Evolutionary conservation across 2,329 filamentous ascomycete genomes (phyloP), one percentile per base, ranked within the genome.

Genomic region (Emergomyces orientalis): DNA sequence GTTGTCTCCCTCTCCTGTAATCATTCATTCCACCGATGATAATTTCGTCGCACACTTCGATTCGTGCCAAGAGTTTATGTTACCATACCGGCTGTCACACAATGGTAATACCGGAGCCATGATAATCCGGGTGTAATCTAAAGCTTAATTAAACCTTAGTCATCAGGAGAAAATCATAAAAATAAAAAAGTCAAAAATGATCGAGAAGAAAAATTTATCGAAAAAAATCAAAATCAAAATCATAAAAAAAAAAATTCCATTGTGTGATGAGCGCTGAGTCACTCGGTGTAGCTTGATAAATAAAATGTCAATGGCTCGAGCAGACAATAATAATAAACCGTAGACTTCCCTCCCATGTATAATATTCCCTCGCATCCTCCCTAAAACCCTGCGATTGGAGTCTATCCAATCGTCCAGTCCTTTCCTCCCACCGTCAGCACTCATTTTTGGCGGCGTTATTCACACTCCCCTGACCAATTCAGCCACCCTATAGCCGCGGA

Each of bases 31-130:
- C 17, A 19, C n/a, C 37, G 9, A 4, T 8, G 22, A 43, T 56
- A 63, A 60, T 63, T 63, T 63, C 62, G 52, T 61, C 62, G 62
- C 62, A 63, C 62, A 63, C 32, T 63, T 32, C 43, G 55, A 59
- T 52, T n/a, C 13, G 32, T 57, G 62, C 62, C 62, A 63, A 63
- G 62, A 61, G 13, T 61, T 61, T 47, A 51, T 37, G 45, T 60
- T 60, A 60, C 59, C n/a, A n/a, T 60, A 52, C 59, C 25, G 9
- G n/a, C 32, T 56, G n/a, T 14, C n/a, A 11, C 39, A n/a, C 6
- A 32, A 1, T 17, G 17, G 14, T 25, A 51, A 17, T 60, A 60
- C 45, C 59, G 59, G 59, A 39, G 9, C 8, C 17, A 51, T 13
- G 14, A 60, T 60, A 60, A 27, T 51, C 59, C 59, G 43, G 43